Conservation (phyloP, 495 filamentous ascomycete species). For the Filosporella fistucella region DNA sequence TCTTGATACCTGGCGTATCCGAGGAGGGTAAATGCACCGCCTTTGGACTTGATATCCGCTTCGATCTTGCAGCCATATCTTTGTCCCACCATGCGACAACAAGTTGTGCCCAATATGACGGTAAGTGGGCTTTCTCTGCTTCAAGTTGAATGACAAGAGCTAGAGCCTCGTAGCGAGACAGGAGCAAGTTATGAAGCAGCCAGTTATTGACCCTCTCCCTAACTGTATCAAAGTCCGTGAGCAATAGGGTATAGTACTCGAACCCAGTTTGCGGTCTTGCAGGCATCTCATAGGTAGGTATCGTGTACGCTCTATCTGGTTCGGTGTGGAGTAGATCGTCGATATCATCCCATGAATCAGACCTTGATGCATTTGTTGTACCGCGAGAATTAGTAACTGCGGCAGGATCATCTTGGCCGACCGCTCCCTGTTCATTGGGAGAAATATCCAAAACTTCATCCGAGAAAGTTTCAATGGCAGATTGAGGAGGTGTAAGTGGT, state of each 20-base stretch:
- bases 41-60: too few species aligned
- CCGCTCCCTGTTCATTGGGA: background rate
- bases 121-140: background rate
- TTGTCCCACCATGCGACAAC: conserved; percentile 16
- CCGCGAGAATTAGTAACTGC: background rate
- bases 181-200: conserved; percentile 1
- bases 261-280: too few species aligned
- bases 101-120: conserved; percentile 18
- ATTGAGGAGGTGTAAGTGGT: background rate
- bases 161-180: conserved; percentile 11
- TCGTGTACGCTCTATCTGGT: background rate
- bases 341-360: conserved; percentile 1
- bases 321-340: background rate
- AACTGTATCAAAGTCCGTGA: conserved; percentile 12
- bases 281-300: background rate
- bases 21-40: too few species aligned
- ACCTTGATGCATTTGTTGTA: background rate
- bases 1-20: too few species aligned
- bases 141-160: conserved; percentile 6
- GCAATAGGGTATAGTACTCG: conserved; percentile 7
- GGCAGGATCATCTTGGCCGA: background rate
- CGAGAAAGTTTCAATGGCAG: too few species aligned
- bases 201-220: conserved; percentile 19
- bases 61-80: too few species aligned
- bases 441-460: background rate